phyloP scores from a whole-genome alignment of 257 asterid species.

The Coffea canephora region DNA sequence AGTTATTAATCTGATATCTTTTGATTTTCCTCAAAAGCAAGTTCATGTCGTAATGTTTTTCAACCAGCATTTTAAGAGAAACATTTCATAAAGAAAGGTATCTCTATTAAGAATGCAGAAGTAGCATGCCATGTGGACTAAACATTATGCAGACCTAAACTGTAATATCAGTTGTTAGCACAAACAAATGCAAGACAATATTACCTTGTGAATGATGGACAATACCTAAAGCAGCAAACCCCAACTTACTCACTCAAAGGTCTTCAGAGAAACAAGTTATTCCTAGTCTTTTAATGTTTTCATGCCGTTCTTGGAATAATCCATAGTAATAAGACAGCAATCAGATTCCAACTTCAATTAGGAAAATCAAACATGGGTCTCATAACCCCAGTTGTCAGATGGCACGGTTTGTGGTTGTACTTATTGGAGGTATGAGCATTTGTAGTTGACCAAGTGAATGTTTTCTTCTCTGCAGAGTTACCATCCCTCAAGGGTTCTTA shows the following conservation, averaged over 20 bases:
- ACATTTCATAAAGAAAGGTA: background rate
- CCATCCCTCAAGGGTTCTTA: constrained; percentile 50
- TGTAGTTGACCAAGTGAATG: background rate
- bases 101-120: background rate
- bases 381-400: background rate
- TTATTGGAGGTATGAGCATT: background rate
- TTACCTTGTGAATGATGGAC: background rate
- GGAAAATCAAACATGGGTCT: background rate
- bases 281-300: background rate
- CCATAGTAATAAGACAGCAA: background rate
- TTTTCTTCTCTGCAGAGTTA: constrained; percentile 27
- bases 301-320: background rate
- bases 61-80: background rate
- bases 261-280: background rate
- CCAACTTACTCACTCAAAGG: background rate
- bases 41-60: background rate
- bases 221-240: background rate
- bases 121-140: background rate
- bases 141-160: background rate
- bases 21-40: no score
- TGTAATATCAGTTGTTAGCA: background rate
- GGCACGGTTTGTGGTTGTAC: background rate
- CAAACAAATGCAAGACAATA: background rate
- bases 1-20: no score
- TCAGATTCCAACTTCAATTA: no score